These are phyloP conservation scores for Mortierella antarctica DNA, from an alignment of 192 early-diverging fungal genomes.

Conservation along the genomic window DNA sequence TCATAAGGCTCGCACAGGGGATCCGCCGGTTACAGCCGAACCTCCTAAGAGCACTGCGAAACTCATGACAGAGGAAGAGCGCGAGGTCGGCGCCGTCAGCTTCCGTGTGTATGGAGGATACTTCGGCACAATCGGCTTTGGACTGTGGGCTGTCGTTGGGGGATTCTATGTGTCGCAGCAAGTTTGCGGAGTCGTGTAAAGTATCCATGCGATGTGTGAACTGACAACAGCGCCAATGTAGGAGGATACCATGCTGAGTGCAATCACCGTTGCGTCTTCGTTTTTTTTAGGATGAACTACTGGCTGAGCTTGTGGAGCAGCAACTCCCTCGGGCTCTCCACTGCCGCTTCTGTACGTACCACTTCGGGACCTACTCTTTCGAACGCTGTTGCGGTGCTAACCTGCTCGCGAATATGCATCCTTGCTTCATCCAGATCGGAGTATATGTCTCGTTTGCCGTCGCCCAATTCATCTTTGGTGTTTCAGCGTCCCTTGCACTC, in stretches of 20 bases:
- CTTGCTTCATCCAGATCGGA: not conserved
- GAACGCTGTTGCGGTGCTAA: too few species aligned
- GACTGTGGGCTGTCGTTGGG: constrained; percentile 2
- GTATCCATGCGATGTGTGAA: not conserved
- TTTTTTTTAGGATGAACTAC: constrained; percentile 15
- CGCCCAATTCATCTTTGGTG: constrained; percentile 6
- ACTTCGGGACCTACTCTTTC: not conserved
- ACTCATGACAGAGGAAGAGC: constrained; percentile 16
- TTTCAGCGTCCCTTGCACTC: constrained; percentile 10
- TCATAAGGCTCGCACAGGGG: not conserved
- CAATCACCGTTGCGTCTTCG: too few species aligned
- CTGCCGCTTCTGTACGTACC: constrained; percentile 8
- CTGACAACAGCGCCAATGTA: too few species aligned
- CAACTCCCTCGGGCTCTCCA: constrained; percentile 4
- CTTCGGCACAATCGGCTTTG: not conserved
- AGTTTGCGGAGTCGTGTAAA: constrained; percentile 15
- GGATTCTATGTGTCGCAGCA: constrained; percentile 7
- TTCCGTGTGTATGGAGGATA: constrained; percentile 10
- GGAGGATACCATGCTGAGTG: too few species aligned
- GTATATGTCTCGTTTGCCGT: constrained; percentile 10
- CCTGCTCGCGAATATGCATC: too few species aligned
- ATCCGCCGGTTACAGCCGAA: not conserved
- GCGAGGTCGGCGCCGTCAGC: constrained; percentile 4
- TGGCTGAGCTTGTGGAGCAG: constrained; percentile 31
- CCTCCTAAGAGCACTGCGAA: not conserved